Evolutionary conservation across 441 rosid genomes (phyloP).

Genomic region (Gossypium schwendimanii): DNA sequence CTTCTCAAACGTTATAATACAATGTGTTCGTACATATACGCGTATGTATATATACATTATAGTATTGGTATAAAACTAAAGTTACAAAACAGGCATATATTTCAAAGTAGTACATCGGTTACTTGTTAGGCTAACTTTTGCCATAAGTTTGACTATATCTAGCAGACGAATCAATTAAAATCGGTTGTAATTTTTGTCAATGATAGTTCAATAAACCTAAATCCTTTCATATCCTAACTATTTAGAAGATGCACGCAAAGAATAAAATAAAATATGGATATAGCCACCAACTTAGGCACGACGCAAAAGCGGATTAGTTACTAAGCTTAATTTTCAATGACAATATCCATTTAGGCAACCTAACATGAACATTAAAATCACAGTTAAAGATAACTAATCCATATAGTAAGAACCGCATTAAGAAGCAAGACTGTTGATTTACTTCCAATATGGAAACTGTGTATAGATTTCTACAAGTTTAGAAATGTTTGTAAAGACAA

Average conservation of each 20-base stretch:
- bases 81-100: neutral
- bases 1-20: neutral
- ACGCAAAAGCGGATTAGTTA: neutral
- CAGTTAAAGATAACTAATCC: neutral
- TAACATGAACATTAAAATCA: neutral
- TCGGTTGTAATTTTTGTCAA: neutral
- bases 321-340: neutral
- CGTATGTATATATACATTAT: neutral
- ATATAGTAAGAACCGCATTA: neutral
- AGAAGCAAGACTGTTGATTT: neutral
- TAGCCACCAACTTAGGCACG: neutral
- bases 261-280: neutral
- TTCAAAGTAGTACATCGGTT: neutral
- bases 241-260: neutral
- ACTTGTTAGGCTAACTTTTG: neutral
- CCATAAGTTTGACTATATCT: neutral
- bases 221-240: conserved; percentile 1
- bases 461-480: neutral
- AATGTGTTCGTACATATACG: too few relatives aligned
- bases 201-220: neutral
- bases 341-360: conserved; percentile 6
- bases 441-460: too few relatives aligned
- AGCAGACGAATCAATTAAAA: neutral
- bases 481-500: neutral
- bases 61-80: neutral